Percentiles rank a stretch among this genome's conserved stretches.
These are phyloP conservation scores for Didymella arachidicola DNA, from an alignment of 2,329 filamentous ascomycete species.

Conservation along the genomic window DNA sequence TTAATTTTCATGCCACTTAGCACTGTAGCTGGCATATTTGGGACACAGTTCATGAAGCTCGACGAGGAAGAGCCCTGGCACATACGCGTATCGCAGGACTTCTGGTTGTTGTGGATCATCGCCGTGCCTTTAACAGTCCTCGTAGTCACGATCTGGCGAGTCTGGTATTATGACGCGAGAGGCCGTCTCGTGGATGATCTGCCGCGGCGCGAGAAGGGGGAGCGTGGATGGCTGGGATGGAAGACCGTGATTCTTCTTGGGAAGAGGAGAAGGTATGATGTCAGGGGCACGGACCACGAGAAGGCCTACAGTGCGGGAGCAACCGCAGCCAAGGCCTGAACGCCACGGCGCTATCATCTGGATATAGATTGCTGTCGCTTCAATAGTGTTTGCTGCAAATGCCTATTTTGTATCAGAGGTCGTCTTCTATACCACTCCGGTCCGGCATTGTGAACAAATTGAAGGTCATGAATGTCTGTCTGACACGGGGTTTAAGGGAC, in stretches of 20 bases:
- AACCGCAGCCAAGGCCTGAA: not conserved
- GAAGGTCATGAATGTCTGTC: too few relatives aligned
- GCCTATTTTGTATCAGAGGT: too few relatives aligned
- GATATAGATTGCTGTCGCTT: not conserved
- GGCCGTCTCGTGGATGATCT: slow-evolving; percentile 21
- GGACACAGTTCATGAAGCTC: slow-evolving; percentile 41
- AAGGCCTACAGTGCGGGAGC: slow-evolving; percentile 3
- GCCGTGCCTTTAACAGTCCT: slow-evolving; percentile 33
- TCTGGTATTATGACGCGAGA: slow-evolving; percentile 36
- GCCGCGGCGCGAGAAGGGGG: not conserved
- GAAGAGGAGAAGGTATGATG: not conserved
- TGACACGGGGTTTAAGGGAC: too few relatives aligned
- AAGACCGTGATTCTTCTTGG: slow-evolving; percentile 2
- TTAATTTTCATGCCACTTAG: slow-evolving; percentile 55
- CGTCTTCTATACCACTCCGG: too few relatives aligned
- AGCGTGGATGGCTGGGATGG: slow-evolving; percentile 27
- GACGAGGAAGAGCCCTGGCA: slow-evolving; percentile 30
- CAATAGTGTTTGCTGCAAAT: too few relatives aligned
- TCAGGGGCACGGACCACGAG: not conserved
- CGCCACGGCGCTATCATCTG: not conserved
- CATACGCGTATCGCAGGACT: slow-evolving; percentile 38
- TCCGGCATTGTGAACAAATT: too few relatives aligned
- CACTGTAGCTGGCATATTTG: slow-evolving; percentile 43
- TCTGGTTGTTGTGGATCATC: slow-evolving; percentile 44
- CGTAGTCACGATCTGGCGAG: slow-evolving; percentile 32